Evolutionary conservation across 192 early-diverging fungal genomes (phyloP).

Genomic region (Entrophospora sp.): DNA sequence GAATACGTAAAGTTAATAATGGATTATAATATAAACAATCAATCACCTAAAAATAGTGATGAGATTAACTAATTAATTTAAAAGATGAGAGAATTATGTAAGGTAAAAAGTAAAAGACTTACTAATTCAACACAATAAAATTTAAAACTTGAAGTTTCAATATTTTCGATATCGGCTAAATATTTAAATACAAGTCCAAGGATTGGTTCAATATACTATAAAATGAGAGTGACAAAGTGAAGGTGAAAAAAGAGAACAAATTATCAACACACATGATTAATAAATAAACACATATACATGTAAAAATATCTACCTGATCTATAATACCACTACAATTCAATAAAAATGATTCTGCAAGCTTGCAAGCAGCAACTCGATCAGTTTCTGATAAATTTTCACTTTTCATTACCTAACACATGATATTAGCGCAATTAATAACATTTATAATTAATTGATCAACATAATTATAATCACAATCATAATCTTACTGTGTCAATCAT

Average conservation of each 20-base stretch:
- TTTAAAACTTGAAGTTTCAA: conserved; percentile 58
- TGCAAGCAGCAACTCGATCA: conserved; percentile 76
- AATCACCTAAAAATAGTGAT: conserved; percentile 50
- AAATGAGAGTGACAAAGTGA: neutral
- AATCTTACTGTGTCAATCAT: conserved; percentile 65
- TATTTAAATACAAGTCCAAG: conserved; percentile 59
- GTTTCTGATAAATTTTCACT: conserved; percentile 64
- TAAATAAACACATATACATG: neutral
- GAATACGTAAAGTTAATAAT: conserved; percentile 54
- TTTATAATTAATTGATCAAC: no score
- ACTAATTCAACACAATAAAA: conserved; percentile 70
- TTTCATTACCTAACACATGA: conserved; percentile 62
- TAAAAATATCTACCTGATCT: conserved; percentile 46
- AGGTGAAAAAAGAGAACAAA: neutral
- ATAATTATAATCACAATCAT: neutral
- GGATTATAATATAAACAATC: conserved; percentile 89
- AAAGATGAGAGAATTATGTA: neutral
- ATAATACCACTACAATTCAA: conserved; percentile 75
- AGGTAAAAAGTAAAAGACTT: conserved; percentile 6
- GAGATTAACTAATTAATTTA: no score
- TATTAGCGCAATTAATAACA: no score
- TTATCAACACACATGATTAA: neutral
- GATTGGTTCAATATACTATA: conserved; percentile 57
- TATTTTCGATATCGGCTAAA: conserved; percentile 48
- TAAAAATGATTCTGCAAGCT: conserved; percentile 78